Conservation (phyloP, 2,329 filamentous ascomycete species). For the Ophiocordyceps robertsii region DNA sequence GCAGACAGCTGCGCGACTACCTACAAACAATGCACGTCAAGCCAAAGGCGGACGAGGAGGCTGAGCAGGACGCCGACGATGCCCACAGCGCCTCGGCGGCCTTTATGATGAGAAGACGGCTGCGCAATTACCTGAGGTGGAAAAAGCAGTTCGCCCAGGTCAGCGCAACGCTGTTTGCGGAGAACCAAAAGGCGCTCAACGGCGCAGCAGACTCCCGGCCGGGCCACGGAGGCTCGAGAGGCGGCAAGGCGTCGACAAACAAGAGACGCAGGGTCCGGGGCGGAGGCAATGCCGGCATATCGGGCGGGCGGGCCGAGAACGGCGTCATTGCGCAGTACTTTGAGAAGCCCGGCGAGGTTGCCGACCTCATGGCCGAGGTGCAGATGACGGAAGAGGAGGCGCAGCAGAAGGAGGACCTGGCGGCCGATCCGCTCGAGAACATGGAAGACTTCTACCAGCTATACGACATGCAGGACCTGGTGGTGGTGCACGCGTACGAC, state of each 20-base stretch:
- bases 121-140: conserved; percentile 82
- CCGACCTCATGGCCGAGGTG: conserved; percentile 69
- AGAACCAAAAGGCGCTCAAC: conserved; percentile 66
- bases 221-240: conserved; percentile 32
- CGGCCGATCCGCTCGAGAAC: conserved; percentile 66
- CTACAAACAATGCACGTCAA: conserved; percentile 79
- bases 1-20: conserved; percentile 80
- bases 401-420: conserved; percentile 61
- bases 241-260: conserved; percentile 56
- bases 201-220: conserved; percentile 46
- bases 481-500: conserved; percentile 86
- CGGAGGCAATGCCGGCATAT: conserved; percentile 48
- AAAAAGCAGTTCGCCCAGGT: conserved; percentile 81
- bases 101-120: conserved; percentile 80
- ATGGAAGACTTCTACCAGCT: conserved; percentile 89
- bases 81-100: conserved; percentile 56
- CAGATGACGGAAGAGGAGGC: conserved; percentile 68
- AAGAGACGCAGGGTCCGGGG: conserved; percentile 79
- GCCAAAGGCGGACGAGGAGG: conserved; percentile 29
- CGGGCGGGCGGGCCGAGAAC: conserved; percentile 45
- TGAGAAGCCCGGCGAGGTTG: conserved; percentile 72
- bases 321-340: conserved; percentile 66
- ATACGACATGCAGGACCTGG: conserved; percentile 79
- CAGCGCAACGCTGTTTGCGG: conserved; percentile 62
- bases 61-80: conserved; percentile 33